Evolutionary conservation across 306 rosid species (phyloP).

Genomic region (Gillenia trifoliata): DNA sequence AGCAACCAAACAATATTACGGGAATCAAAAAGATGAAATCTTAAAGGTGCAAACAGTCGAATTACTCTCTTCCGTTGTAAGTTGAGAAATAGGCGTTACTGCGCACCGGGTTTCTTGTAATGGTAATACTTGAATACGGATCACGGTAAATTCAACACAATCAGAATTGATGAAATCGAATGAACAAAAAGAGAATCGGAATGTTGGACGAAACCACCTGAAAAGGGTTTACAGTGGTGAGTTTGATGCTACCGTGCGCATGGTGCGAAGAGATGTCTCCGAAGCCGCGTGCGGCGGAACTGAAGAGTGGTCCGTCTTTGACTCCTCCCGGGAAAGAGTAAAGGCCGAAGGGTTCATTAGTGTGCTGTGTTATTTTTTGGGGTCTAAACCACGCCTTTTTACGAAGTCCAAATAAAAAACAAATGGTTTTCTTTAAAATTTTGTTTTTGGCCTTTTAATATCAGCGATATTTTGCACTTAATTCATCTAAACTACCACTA

Average conservation of each 20-base stretch:
- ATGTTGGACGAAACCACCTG: background rate
- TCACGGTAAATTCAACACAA: background rate
- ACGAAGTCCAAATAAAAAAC: background rate
- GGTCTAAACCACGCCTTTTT: background rate
- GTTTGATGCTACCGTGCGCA: conserved; percentile 54
- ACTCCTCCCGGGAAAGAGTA: background rate
- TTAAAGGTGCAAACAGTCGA: background rate
- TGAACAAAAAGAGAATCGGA: background rate
- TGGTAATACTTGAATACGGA: conserved; percentile 42
- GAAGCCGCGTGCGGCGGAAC: background rate
- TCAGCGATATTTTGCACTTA: too few relatives aligned
- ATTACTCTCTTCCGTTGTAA: conserved; percentile 42
- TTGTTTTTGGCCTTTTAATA: too few relatives aligned
- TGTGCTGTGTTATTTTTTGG: background rate
- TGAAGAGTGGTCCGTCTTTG: background rate
- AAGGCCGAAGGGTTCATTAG: too few relatives aligned
- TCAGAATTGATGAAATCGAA: background rate
- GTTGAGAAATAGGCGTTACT: conserved; percentile 48
- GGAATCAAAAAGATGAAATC: background rate
- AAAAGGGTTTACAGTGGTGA: conserved; percentile 38
- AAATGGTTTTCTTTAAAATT: background rate
- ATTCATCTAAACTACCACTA: background rate
- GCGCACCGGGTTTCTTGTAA: conserved; percentile 35
- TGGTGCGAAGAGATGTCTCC: conserved; percentile 17
- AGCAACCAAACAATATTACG: background rate